phyloP scores from a whole-genome alignment of 148 eudicot species.

The Rhododendron mucronatum region DNA sequence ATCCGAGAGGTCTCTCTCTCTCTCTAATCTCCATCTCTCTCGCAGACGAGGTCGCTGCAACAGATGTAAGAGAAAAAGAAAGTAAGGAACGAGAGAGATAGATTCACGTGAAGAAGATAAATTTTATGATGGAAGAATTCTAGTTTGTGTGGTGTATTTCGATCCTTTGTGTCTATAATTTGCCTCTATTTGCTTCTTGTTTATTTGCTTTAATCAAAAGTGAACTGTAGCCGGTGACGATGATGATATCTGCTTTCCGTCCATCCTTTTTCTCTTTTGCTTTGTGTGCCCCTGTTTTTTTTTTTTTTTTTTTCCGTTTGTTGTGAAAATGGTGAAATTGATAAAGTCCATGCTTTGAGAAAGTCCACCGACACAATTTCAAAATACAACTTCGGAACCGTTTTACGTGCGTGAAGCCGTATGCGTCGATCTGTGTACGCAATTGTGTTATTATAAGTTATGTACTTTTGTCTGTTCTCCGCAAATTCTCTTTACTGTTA shows the following conservation, averaged over 20 bases:
- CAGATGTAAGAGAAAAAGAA: not conserved
- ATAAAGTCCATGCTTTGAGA: too few species aligned
- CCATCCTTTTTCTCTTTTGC: too few species aligned
- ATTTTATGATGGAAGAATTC: not conserved
- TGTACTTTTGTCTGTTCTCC: too few species aligned
- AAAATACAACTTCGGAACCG: too few species aligned
- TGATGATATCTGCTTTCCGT: not conserved
- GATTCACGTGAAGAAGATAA: not conserved
- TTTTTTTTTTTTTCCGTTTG: not conserved
- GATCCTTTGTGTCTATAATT: not conserved
- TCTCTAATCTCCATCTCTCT: not conserved
- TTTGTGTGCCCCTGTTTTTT: not conserved
- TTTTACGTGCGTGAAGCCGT: too few species aligned
- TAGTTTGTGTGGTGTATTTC: not conserved
- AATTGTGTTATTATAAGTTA: too few species aligned
- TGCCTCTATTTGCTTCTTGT: not conserved
- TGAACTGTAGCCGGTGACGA: not conserved
- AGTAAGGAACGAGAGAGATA: not conserved
- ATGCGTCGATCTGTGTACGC: too few species aligned
- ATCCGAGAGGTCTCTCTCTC: not conserved
- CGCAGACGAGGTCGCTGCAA: not conserved
- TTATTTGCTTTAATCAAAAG: not conserved
- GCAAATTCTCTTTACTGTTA: too few species aligned
- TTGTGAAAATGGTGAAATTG: too few species aligned
- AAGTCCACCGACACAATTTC: too few species aligned